Evolutionary conservation across 345 rosid genomes (phyloP), one percentile per base, ranked within the genome.

Genomic region (Brassica nigra): DNA sequence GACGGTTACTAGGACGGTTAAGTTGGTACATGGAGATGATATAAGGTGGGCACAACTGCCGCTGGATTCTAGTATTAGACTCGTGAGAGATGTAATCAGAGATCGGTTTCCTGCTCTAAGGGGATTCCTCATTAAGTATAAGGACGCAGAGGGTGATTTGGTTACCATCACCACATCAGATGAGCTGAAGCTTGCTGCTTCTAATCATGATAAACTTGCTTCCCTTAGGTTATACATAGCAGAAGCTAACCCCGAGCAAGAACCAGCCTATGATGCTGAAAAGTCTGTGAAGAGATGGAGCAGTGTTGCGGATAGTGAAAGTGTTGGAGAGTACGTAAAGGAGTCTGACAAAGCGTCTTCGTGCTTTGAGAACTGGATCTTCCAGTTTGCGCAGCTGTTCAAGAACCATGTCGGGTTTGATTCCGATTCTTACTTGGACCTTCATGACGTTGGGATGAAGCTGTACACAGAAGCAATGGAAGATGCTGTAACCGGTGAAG

Each of bases 361-460:
- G 70, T 80, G 85, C 72, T 76, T 84, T 66, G 98, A 95, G 66
- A 90, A 88, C 77, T 95, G 99, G 99, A 87, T 95, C 82, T 81
- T 84, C 59, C 93, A 92, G 88, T 95, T 95, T 86, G 97, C 99
- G 3, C 87, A 90, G 23, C 76, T 95, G 75, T 95, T 95, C 77
- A 91, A 90, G 83, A 95, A 93, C 73, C 98, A 95, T 72, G 97
- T 93, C 6, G 99, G 99, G 59, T 90, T 96, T 65, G 97, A 93
- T 83, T 93, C 99, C 69, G 98, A 96, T 89, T 84, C 97, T 0
- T 96, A 81, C 83, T 80, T 96, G 88, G 89, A 92, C 87, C 94
- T 96, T 81, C 99, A 93, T 84, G 97, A 90, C 76, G 82, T 92
- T 47, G 98, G 98, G 49, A 90, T 96, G 99, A 93, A 89, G 86